phyloP scores from a whole-genome alignment of 179 eudicot species.

The Spinacia oleracea region DNA sequence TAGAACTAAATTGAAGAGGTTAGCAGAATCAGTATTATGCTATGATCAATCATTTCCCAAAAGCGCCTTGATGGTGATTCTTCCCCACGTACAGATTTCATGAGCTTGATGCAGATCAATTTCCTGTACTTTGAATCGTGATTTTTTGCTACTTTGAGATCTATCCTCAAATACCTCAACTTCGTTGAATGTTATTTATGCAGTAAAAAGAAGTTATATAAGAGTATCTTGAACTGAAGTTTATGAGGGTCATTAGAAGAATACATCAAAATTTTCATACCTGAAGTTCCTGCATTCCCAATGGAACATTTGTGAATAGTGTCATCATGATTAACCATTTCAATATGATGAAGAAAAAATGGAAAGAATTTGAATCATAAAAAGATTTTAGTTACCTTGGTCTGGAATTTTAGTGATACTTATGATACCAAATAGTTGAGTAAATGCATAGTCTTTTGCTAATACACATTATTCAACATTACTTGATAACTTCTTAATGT shows the following conservation, averaged over 20 bases:
- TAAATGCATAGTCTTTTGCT: neutral
- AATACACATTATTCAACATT: neutral
- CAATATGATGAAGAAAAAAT: neutral
- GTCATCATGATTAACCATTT: neutral
- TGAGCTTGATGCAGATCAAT: neutral
- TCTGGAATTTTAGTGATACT: neutral
- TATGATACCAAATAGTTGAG: neutral
- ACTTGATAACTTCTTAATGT: neutral
- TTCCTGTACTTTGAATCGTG: neutral
- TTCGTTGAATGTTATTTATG: neutral
- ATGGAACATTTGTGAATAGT: neutral
- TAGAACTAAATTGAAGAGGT: too few species aligned
- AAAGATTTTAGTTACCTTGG: neutral
- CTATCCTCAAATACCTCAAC: neutral
- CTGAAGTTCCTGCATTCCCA: neutral
- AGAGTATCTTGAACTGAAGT: neutral
- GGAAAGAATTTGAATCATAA: neutral
- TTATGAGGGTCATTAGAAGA: too few species aligned
- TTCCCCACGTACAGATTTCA: neutral
- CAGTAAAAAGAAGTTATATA: neutral
- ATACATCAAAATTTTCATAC: neutral
- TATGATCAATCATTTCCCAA: neutral
- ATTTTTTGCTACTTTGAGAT: neutral
- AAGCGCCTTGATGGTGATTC: neutral
- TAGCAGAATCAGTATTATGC: neutral